phyloP scores from a whole-genome alignment of 1,284 basidiomycete species.

The Malassezia brasiliensis region DNA sequence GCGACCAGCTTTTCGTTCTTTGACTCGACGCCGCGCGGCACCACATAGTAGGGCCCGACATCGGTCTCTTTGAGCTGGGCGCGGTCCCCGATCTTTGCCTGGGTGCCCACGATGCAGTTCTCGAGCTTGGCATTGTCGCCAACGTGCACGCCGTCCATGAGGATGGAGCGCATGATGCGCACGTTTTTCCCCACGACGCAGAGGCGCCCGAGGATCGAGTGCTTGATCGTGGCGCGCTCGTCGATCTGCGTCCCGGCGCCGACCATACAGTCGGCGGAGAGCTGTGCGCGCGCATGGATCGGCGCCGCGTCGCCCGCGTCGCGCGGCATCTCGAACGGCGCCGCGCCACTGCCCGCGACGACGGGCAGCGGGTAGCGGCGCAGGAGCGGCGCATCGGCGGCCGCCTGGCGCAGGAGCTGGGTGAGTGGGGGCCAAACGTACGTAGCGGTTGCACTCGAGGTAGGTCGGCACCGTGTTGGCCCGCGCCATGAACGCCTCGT shows the following conservation, averaged over 20 bases:
- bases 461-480: slow-evolving; percentile 74
- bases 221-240: slow-evolving; percentile 76
- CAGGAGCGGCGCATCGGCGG: slow-evolving; percentile 5
- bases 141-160: slow-evolving; percentile 80
- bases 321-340: slow-evolving; percentile 5
- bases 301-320: slow-evolving; percentile 6
- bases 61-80: slow-evolving; percentile 72
- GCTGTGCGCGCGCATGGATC: slow-evolving; percentile 67
- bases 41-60: slow-evolving; percentile 77
- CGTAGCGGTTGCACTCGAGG: slow-evolving; percentile 68
- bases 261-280: slow-evolving; percentile 74
- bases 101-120: slow-evolving; percentile 72
- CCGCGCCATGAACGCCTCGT: slow-evolving; percentile 60
- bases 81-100: slow-evolving; percentile 69
- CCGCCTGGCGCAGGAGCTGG: slow-evolving; percentile 13
- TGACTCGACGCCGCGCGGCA: slow-evolving; percentile 47
- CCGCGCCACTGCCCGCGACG: slow-evolving; percentile 48
- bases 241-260: slow-evolving; percentile 70
- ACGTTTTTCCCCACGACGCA: slow-evolving; percentile 77
- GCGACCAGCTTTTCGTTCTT: slow-evolving; percentile 36
- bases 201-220: slow-evolving; percentile 75
- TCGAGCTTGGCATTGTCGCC: slow-evolving; percentile 83
- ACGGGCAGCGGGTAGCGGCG: slow-evolving; percentile 19
- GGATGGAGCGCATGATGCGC: slow-evolving; percentile 72
- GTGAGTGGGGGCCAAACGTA: slow-evolving; percentile 9